Evolutionary conservation across 1,284 basidiomycete genomes (phyloP).

Genomic region (Thelephora terrestris): DNA sequence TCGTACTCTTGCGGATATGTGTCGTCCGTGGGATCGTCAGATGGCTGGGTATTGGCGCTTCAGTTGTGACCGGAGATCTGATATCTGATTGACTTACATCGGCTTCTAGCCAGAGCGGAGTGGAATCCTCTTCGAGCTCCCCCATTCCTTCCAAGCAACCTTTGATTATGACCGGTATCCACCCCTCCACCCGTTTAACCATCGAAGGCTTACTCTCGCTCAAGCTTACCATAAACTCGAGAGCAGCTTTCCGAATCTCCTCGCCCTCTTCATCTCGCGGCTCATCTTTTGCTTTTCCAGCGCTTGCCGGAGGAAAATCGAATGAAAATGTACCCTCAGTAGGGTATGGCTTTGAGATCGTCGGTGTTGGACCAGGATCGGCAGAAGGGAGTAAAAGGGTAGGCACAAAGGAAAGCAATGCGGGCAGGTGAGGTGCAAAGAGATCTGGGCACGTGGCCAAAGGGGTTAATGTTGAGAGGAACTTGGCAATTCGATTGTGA

Average conservation of each 20-base stretch:
- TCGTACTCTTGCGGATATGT: constrained; percentile 68
- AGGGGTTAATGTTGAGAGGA: constrained; percentile 61
- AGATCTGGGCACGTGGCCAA: constrained; percentile 55
- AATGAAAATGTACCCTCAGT: constrained; percentile 30
- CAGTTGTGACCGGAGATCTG: neutral
- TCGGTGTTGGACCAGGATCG: constrained; percentile 67
- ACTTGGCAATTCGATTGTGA: constrained; percentile 44
- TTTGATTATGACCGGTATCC: constrained; percentile 56
- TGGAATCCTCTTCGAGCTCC: constrained; percentile 53
- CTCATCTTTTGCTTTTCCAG: constrained; percentile 15
- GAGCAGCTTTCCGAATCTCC: constrained; percentile 49
- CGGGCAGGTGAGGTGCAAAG: constrained; percentile 55
- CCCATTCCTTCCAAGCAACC: constrained; percentile 76
- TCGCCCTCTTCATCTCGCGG: constrained; percentile 40
- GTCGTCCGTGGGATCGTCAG: constrained; percentile 63
- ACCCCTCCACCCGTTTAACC: constrained; percentile 55
- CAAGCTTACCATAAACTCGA: constrained; percentile 72
- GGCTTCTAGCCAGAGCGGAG: constrained; percentile 57
- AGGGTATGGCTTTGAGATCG: constrained; percentile 56
- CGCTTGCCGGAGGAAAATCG: constrained; percentile 39
- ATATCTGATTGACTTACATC: constrained; percentile 40
- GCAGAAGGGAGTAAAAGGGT: constrained; percentile 50
- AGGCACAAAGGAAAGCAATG: constrained; percentile 56
- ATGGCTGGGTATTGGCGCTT: constrained; percentile 32
- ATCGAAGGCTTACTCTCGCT: constrained; percentile 58